Evolutionary conservation across 225 moss, liverwort and hornwort species (phyloP).

Genomic region (Anthoceros angustus): DNA sequence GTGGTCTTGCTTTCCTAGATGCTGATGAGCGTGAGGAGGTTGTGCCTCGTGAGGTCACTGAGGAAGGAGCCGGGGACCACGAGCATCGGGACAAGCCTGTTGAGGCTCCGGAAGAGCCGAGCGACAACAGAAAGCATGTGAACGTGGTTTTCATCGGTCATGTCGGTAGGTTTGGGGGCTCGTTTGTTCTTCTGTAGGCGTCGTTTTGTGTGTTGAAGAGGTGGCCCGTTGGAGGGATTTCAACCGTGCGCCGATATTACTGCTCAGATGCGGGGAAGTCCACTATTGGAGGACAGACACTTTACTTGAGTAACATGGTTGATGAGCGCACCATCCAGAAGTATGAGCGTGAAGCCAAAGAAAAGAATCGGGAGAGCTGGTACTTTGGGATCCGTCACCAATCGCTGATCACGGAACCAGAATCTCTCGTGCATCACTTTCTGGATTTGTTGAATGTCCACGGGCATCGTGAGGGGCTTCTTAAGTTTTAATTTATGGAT

Average conservation of each 20-base stretch:
- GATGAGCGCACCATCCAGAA: slow-evolving; percentile 97
- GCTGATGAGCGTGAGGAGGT: background rate
- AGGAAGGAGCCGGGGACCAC: background rate
- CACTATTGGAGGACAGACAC: slow-evolving; percentile 91
- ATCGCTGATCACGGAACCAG: no score
- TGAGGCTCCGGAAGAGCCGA: background rate
- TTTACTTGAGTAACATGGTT: slow-evolving; percentile 84
- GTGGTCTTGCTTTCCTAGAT: background rate
- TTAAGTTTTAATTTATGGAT: background rate
- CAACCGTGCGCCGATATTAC: background rate
- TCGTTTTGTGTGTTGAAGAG: no score
- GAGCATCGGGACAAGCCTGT: background rate
- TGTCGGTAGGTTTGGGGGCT: background rate
- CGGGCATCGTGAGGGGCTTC: background rate
- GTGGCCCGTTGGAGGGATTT: no score
- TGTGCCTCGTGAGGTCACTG: background rate
- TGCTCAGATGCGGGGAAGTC: slow-evolving; percentile 84
- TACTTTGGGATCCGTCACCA: slow-evolving; percentile 8
- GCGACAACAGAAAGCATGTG: background rate
- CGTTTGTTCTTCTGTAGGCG: no score
- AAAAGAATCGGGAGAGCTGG: slow-evolving; percentile 98
- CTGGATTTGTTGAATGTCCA: no score
- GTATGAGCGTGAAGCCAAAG: slow-evolving; percentile 92
- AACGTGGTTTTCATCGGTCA: background rate
- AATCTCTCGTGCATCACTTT: no score